phyloP scores from a whole-genome alignment of 2,329 filamentous ascomycete species.

The Cercospora berteroae region DNA sequence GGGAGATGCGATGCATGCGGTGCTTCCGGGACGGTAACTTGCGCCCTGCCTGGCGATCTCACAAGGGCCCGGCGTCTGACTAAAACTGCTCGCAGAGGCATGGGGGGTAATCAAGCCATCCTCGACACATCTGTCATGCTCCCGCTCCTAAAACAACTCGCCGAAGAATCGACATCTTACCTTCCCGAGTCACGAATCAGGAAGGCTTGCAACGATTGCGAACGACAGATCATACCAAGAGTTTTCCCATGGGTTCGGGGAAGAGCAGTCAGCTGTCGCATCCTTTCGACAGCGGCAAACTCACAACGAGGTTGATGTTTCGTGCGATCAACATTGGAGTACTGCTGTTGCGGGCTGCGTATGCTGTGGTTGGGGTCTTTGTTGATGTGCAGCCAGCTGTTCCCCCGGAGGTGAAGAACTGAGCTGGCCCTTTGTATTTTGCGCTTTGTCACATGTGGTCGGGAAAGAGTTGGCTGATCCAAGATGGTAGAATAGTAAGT shows the following conservation, averaged over 20 bases:
- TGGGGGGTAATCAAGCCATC: not conserved
- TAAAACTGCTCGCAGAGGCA: not conserved
- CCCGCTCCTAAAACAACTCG: not conserved
- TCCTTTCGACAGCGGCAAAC: not conserved
- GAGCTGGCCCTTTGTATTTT: not conserved
- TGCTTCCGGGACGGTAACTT: not conserved
- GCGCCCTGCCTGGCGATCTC: no score
- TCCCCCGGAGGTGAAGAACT: not conserved
- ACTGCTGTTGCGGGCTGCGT: not conserved
- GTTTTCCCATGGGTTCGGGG: not conserved
- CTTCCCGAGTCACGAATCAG: not conserved
- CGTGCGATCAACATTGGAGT: not conserved
- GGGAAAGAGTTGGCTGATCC: no score
- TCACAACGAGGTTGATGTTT: not conserved
- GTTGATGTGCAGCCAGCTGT: not conserved
- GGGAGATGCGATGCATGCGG: not conserved
- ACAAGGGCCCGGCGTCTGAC: no score
- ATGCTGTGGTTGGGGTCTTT: not conserved
- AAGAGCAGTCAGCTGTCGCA: not conserved
- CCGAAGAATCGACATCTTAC: not conserved
- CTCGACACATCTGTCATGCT: not conserved
- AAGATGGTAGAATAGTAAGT: no score
- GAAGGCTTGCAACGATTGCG: not conserved
- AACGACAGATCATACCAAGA: not conserved
- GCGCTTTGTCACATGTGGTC: no score